These are phyloP conservation scores for Trichoderma koningii DNA, from an alignment of 2,329 filamentous ascomycete species.

Conservation along the genomic window DNA sequence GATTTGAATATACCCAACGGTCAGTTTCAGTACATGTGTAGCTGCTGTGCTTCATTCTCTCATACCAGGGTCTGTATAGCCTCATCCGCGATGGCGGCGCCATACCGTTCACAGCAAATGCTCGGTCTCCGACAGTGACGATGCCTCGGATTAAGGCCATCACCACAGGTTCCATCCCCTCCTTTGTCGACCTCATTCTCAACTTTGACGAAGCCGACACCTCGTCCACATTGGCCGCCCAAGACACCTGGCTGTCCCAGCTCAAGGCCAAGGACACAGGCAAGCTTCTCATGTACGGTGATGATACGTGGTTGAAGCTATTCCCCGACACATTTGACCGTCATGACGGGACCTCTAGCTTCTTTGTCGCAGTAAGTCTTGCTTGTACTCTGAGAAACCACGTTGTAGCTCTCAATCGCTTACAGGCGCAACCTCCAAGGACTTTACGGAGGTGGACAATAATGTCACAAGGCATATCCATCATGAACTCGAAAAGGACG, in stretches of 20 bases:
- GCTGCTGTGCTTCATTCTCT: not conserved
- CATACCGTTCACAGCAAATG: slow-evolving; percentile 92
- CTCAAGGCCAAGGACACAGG: slow-evolving; percentile 72
- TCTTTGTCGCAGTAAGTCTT: slow-evolving; percentile 86
- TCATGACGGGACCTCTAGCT: slow-evolving; percentile 91
- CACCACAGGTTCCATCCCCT: slow-evolving; percentile 96
- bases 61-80: slow-evolving; percentile 47
- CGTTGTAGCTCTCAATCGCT: not conserved
- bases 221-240: slow-evolving; percentile 78
- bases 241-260: slow-evolving; percentile 96
- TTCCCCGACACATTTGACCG: slow-evolving; percentile 88
- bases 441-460: slow-evolving; percentile 96
- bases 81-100: slow-evolving; percentile 82
- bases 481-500: slow-evolving; percentile 69
- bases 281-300: slow-evolving; percentile 90
- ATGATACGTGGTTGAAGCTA: slow-evolving; percentile 97
- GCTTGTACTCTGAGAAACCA: not conserved
- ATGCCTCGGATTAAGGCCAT: slow-evolving; percentile 98
- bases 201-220: slow-evolving; percentile 96
- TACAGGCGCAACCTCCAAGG: slow-evolving; percentile 52
- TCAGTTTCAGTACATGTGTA: slow-evolving; percentile 45
- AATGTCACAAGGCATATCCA: slow-evolving; percentile 93
- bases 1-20: slow-evolving; percentile 87
- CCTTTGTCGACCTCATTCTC: slow-evolving; percentile 93
- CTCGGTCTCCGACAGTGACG: slow-evolving; percentile 94